Conservation (phyloP, 1,284 basidiomycete species). For the Porogramme epimiltina region DNA sequence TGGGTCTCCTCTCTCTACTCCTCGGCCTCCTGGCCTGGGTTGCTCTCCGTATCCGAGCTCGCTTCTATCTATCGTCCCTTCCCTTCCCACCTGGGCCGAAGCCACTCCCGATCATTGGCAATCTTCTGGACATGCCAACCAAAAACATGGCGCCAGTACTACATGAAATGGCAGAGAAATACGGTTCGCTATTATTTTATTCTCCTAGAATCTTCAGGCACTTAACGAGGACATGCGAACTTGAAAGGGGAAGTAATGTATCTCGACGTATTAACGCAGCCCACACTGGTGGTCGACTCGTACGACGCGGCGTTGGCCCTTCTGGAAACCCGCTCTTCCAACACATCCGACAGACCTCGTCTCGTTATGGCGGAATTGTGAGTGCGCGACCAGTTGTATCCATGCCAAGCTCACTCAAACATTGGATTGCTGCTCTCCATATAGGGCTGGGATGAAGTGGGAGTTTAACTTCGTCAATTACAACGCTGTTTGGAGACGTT, state of each 20-base stretch:
- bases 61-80: no score
- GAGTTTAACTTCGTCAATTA: background rate
- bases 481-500: background rate
- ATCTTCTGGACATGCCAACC: slow-evolving; percentile 12
- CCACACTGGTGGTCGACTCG: slow-evolving; percentile 14
- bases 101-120: slow-evolving; percentile 11
- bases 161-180: slow-evolving; percentile 2
- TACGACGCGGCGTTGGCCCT: slow-evolving; percentile 7
- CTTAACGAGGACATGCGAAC: background rate
- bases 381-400: background rate
- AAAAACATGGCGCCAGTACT: background rate
- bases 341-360: slow-evolving; percentile 11
- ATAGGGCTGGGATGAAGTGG: background rate
- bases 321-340: slow-evolving; percentile 8
- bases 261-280: slow-evolving; percentile 8
- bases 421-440: no score
- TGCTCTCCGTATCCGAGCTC: no score
- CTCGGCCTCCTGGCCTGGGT: no score
- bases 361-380: slow-evolving; percentile 13
- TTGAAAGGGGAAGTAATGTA: slow-evolving; percentile 9
- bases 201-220: no score
- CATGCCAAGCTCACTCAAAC: no score
- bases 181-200: slow-evolving; percentile 3
- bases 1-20: no score
- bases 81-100: slow-evolving; percentile 13